These are phyloP conservation scores for Russula earlei DNA, from an alignment of 768 basidiomycete genomes.

Conservation along the genomic window DNA sequence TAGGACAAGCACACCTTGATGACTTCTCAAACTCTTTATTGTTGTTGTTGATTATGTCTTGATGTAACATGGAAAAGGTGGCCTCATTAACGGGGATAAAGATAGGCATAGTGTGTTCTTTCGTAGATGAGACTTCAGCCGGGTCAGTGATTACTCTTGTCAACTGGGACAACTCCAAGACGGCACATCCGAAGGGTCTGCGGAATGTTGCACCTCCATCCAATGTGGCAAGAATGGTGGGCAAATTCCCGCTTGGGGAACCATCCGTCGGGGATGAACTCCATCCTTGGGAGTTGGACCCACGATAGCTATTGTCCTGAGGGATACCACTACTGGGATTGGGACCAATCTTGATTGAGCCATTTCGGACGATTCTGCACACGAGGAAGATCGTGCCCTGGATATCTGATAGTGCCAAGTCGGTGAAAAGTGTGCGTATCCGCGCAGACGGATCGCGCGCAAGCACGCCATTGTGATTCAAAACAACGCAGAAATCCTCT, in stretches of 20 bases:
- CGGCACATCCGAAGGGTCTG: conserved; percentile 92
- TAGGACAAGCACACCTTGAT: conserved; percentile 43
- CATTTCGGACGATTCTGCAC: conserved; percentile 84
- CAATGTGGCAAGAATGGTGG: conserved; percentile 14
- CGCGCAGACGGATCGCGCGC: conserved; percentile 67
- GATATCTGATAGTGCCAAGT: conserved; percentile 79
- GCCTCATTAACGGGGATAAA: conserved; percentile 75
- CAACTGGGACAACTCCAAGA: conserved; percentile 75
- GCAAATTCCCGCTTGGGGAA: background rate
- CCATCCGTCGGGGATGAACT: background rate
- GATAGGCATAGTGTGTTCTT: conserved; percentile 83
- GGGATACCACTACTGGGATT: conserved; percentile 40
- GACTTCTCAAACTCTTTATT: conserved; percentile 77
- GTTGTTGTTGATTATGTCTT: conserved; percentile 81
- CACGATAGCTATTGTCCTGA: conserved; percentile 39
- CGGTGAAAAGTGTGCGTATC: conserved; percentile 82
- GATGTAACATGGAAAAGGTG: conserved; percentile 87
- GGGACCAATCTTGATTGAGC: conserved; percentile 66
- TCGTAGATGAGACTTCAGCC: conserved; percentile 49
- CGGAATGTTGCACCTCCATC: conserved; percentile 44
- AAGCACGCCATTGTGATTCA: conserved; percentile 86
- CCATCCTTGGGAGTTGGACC: conserved; percentile 41
- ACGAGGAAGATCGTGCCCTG: conserved; percentile 83
- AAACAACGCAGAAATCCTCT: conserved; percentile 82
- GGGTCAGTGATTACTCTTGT: conserved; percentile 57